Evolutionary conservation across 1,284 basidiomycete species (phyloP), one percentile per base, ranked within the genome.

Genomic region (Pyrrhoderma lamaoense): DNA sequence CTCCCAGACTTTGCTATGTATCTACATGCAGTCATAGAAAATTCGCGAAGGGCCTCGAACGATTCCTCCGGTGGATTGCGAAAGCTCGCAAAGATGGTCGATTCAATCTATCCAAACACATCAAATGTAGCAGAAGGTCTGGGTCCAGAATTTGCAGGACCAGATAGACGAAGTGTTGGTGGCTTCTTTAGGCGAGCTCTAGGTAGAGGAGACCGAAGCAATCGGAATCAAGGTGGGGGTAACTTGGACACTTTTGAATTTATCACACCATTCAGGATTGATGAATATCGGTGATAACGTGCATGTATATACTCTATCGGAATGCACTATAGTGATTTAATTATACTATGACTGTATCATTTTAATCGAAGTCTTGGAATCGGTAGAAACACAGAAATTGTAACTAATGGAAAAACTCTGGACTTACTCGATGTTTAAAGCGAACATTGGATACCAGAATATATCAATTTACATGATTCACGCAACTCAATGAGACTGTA

Each of bases 221-320:
- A 66, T 42, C 39, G 45, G 31, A 74, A 65, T 56, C 66, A 60
- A 59, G 67, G 69, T 46, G 67, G 71, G 57, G 73, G 72, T 57
- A 89, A 89, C 60, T 83, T 85, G 58, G 84, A 88, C 54, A 81
- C 79, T 11, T 89, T 80, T 56, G 82, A 87, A 46, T 73, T 88
- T 14, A 84, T 89, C 49, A 89, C 86, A 23, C 86, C 86, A 0
- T 89, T 89, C 63, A 60, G 68, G 19, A 59, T 69, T 38, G 69
- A 70, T 44, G 67, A 69, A 23, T 64, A 57, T 56, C 63, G 65
- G 31, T 59, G 47, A 56, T 18, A 8, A 14, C n/a, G n/a, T n/a
- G n/a, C n/a, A 31, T 31, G 31, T 43, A 5, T 31, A 31, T 5
- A n/a, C 16, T 25, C 22, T 51, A 44, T 44, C 18, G 22, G 31